These are phyloP conservation scores for Nakaseomyces glabratus DNA, from an alignment of 1,139 yeast species.

Conservation along the genomic window DNA sequence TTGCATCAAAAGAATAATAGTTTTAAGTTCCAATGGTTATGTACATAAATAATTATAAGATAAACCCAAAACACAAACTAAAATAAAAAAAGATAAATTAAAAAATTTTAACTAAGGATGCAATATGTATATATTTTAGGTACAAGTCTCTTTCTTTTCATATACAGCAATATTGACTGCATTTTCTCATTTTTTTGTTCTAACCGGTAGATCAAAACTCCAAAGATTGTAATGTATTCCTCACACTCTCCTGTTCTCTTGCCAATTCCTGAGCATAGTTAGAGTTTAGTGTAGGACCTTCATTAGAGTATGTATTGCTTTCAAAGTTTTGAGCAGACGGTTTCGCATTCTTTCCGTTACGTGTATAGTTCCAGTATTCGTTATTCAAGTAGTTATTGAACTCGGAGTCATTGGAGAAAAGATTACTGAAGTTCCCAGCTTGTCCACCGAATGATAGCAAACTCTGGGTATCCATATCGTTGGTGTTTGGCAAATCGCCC, in stretches of 20 bases:
- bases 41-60: no score
- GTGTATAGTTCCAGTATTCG: slow-evolving; percentile 23
- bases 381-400: slow-evolving; percentile 30
- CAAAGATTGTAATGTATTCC: not conserved
- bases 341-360: slow-evolving; percentile 7
- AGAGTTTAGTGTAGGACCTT: slow-evolving; percentile 10
- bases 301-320: not conserved
- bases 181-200: no score
- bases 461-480: slow-evolving; percentile 42
- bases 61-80: not conserved
- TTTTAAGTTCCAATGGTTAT: no score
- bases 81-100: not conserved
- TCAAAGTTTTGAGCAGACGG: slow-evolving; percentile 1
- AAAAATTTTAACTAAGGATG: no score
- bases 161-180: no score
- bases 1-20: no score
- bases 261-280: slow-evolving; percentile 14
- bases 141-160: no score
- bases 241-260: slow-evolving; percentile 7
- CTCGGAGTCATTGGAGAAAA: slow-evolving; percentile 22
- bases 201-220: slow-evolving; percentile 1
- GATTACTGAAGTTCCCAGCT: slow-evolving; percentile 15
- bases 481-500: slow-evolving; percentile 18
- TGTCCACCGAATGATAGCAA: slow-evolving; percentile 38
- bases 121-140: no score